Evolutionary conservation across 139 green algal species (phyloP).

Genomic region (Diplosphaera chodatii): DNA sequence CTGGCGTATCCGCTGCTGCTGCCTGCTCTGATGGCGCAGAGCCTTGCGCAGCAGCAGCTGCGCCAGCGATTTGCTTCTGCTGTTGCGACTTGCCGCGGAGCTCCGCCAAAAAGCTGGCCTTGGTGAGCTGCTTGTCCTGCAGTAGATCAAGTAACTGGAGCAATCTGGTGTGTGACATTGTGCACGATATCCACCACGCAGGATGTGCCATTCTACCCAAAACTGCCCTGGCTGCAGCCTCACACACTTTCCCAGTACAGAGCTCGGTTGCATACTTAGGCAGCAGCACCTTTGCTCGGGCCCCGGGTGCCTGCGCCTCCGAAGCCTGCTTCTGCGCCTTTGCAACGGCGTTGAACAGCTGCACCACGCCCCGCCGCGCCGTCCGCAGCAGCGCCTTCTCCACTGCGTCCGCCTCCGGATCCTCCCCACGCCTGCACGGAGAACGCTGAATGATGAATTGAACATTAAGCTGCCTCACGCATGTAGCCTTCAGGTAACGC

Average conservation of each 20-base stretch:
- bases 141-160: too few species aligned
- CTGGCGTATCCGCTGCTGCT: slow-evolving; percentile 13
- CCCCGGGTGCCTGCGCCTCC: slow-evolving; percentile 7
- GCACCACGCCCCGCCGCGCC: slow-evolving; percentile 68
- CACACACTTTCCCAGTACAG: too few species aligned
- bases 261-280: too few species aligned
- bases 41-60: background rate
- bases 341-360: slow-evolving; percentile 83
- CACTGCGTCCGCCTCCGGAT: slow-evolving; percentile 51
- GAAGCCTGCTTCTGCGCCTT: slow-evolving; percentile 58
- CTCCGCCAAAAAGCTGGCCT: slow-evolving; percentile 64
- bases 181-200: too few species aligned
- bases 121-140: slow-evolving; percentile 29
- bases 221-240: too few species aligned
- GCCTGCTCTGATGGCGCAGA: slow-evolving; percentile 2
- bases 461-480: too few species aligned
- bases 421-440: slow-evolving; percentile 39
- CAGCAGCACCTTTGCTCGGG: slow-evolving; percentile 9
- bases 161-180: too few species aligned
- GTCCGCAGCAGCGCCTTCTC: slow-evolving; percentile 64
- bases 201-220: too few species aligned
- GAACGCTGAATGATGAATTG: too few species aligned
- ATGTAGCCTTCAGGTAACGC: too few species aligned
- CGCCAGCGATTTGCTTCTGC: background rate
- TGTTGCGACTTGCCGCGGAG: slow-evolving; percentile 32